phyloP scores from a whole-genome alignment of 768 basidiomycete species.

The Neoboletus brunneissimus region DNA sequence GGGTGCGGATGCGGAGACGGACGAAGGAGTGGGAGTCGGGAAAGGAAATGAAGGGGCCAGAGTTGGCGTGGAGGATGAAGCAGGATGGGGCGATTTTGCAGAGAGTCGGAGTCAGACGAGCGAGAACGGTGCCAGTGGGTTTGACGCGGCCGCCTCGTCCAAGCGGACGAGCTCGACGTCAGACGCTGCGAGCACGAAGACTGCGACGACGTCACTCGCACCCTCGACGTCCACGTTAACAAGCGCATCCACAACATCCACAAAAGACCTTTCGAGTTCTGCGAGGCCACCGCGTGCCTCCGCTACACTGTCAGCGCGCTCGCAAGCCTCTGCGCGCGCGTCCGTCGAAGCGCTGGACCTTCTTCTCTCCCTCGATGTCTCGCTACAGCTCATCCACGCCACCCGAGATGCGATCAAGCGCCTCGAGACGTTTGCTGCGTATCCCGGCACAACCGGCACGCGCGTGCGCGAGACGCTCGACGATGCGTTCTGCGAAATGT shows the following conservation, averaged over 20 bases:
- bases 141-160: background rate
- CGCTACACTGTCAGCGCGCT: too few relatives aligned
- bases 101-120: slow-evolving; percentile 1
- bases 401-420: slow-evolving; percentile 90
- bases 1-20: slow-evolving; percentile 3
- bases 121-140: background rate
- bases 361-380: slow-evolving; percentile 86
- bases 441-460: slow-evolving; percentile 83
- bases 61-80: slow-evolving; percentile 15
- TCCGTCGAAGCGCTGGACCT: slow-evolving; percentile 62
- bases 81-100: too few relatives aligned
- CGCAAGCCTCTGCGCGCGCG: slow-evolving; percentile 14
- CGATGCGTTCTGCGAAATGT: slow-evolving; percentile 84
- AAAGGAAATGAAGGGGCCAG: background rate
- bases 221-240: background rate
- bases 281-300: background rate
- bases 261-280: background rate
- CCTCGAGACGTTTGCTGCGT: slow-evolving; percentile 84
- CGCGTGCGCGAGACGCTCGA: slow-evolving; percentile 92
- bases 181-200: background rate
- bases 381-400: slow-evolving; percentile 89
- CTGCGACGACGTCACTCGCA: background rate
- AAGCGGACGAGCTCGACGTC: background rate
- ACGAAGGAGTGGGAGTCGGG: slow-evolving; percentile 13
- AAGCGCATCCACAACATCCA: background rate